A percentile compares a stretch with the other conserved stretches of the same genome.
These are phyloP conservation scores for Malassezia globosa DNA, from an alignment of 1,284 basidiomycete genomes.

Conservation along the genomic window DNA sequence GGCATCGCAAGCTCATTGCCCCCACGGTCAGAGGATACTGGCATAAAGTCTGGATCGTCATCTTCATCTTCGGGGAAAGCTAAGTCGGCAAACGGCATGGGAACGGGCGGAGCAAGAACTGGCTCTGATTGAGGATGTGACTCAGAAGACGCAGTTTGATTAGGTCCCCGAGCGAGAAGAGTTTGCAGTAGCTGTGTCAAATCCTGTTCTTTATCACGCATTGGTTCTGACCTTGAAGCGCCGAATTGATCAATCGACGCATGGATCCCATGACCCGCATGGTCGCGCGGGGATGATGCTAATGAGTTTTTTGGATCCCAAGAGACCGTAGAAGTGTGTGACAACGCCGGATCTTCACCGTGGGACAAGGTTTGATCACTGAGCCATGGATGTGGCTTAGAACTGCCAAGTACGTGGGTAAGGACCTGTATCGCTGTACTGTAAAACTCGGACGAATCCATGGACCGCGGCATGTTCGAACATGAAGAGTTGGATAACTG, in stretches of 20 bases:
- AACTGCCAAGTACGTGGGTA: slow-evolving; percentile 32
- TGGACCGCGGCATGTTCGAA: background rate
- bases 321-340: no score
- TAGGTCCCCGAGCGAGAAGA: slow-evolving; percentile 28
- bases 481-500: no score
- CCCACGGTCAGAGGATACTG: slow-evolving; percentile 20
- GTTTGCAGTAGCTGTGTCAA: slow-evolving; percentile 30
- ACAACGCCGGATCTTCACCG: slow-evolving; percentile 21
- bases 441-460: slow-evolving; percentile 26
- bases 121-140: background rate
- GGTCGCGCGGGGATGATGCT: background rate
- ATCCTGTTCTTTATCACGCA: slow-evolving; percentile 26
- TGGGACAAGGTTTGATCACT: slow-evolving; percentile 17
- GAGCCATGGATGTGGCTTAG: slow-evolving; percentile 23
- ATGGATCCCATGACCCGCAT: slow-evolving; percentile 20
- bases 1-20: slow-evolving; percentile 27
- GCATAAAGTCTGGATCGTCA: slow-evolving; percentile 33
- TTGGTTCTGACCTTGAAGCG: slow-evolving; percentile 17
- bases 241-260: slow-evolving; percentile 25
- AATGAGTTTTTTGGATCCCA: no score
- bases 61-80: slow-evolving; percentile 32
- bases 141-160: background rate
- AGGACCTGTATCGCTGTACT: slow-evolving; percentile 34
- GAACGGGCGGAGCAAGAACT: background rate
- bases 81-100: slow-evolving; percentile 22